These are phyloP conservation scores for Aspergillus indologenus DNA, from an alignment of 495 filamentous ascomycete genomes.

Conservation along the genomic window DNA sequence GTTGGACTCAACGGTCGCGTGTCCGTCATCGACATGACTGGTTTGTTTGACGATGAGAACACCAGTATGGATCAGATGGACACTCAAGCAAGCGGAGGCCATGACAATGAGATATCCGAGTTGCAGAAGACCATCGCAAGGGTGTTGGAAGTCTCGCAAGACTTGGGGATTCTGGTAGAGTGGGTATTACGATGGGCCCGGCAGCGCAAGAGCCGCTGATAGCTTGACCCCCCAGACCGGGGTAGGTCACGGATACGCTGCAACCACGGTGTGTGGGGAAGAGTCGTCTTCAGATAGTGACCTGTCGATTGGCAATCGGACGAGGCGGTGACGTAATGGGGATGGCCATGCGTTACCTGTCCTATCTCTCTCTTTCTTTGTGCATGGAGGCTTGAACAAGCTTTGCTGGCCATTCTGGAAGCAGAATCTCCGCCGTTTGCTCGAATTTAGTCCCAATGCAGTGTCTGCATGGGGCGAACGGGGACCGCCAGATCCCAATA, in stretches of 20 bases:
- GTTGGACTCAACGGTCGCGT: conserved; percentile 62
- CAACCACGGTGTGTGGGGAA: conserved; percentile 18
- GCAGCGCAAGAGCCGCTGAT: conserved; percentile 25
- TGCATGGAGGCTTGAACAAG: background rate
- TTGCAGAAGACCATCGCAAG: conserved; percentile 36
- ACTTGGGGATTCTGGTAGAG: conserved; percentile 60
- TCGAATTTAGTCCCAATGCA: background rate
- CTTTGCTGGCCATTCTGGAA: conserved; percentile 1
- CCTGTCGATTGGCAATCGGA: conserved; percentile 14
- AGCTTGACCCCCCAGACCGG: background rate
- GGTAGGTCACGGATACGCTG: conserved; percentile 15
- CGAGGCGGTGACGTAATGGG: conserved; percentile 1
- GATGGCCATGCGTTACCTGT: conserved; percentile 1
- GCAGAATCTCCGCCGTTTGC: background rate
- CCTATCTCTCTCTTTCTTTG: conserved; percentile 6
- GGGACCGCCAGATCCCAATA: background rate
- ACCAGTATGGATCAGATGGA: conserved; percentile 18
- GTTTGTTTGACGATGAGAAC: conserved; percentile 25
- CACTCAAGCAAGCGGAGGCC: conserved; percentile 23
- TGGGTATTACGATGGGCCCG: conserved; percentile 39
- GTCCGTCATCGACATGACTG: conserved; percentile 38
- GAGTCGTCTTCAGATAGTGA: conserved; percentile 7
- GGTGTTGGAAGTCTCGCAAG: conserved; percentile 45
- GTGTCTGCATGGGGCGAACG: background rate
- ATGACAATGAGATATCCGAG: conserved; percentile 32